Evolutionary conservation across 139 green algal species (phyloP), one percentile per base, ranked within the genome.

Genomic region (Coelastrella sp.): DNA sequence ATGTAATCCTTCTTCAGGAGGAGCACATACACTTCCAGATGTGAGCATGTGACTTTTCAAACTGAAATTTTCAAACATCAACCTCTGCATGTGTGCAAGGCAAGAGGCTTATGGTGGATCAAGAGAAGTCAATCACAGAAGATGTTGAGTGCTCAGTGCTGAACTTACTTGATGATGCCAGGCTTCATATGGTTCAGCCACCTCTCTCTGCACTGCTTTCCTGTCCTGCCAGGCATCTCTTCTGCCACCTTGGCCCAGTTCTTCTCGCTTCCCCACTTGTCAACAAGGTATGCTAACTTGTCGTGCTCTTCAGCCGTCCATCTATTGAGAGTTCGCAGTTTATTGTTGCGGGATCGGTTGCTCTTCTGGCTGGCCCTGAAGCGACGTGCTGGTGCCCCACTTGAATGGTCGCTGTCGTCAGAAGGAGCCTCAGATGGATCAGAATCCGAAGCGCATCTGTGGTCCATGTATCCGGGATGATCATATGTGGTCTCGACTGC

Each of bases 171-270:
- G 43, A 77, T 53, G 34, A 90, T 77, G 41, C 84, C 74, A 17
- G 64, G 63, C 9, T 77, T 76, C 62, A 90, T 79, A 74, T 90
- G 81, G 51, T 90, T 86, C 27, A 87, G 74, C 86, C 86, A 90
- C 37, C 86, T 82, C 41, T 90, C 86, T 2, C 86, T 43, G 86
- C 86, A 90, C 76, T 90, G 87, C 87, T 90, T 90, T 73, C 80
- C 41, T 19, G 81, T 83, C 41, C 86, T 84, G 37, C 81, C 78
- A 53, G 59, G 62, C 59, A 89, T 86, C 45, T 78, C 30, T 35
- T 86, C 37, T 62, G 85, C 85, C 5, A 89, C 81, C 37, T 69
- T 78, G 32, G 78, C 59, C 85, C 85, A 89, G 84, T 84, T 85
- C 30, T 74, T 64, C 27, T 88, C 84, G 30, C 43, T 84, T 64